Conservation (phyloP, 2,329 filamentous ascomycete species). For the Fusarium fracticaudum region DNA sequence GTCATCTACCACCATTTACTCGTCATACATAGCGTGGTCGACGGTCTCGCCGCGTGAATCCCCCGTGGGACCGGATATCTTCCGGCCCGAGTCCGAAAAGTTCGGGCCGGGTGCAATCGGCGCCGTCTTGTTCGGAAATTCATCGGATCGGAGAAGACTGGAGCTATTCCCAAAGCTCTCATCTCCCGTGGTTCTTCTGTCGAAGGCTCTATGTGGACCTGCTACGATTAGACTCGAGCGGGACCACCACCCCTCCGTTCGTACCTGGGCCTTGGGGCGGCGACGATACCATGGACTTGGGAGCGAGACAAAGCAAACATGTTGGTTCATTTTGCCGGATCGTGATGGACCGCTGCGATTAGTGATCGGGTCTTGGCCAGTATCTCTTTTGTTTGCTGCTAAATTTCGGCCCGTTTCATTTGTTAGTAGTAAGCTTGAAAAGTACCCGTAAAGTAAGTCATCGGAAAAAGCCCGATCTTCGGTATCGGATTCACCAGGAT, state of each 20-base stretch:
- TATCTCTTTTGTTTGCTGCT: conserved; percentile 16
- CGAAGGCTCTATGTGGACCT: conserved; percentile 4
- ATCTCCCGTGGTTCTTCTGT: not conserved
- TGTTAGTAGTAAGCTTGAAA: not conserved
- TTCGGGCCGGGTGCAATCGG: conserved; percentile 10
- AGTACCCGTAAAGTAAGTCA: not conserved
- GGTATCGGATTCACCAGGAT: not conserved
- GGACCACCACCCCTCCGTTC: conserved; percentile 9
- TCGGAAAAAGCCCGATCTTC: not conserved
- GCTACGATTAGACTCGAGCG: not conserved
- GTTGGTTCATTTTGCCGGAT: conserved; percentile 4
- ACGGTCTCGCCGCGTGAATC: conserved; percentile 2
- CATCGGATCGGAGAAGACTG: not conserved
- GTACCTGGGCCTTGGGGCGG: conserved; percentile 9
- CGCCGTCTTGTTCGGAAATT: not conserved
- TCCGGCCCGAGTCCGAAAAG: conserved; percentile 3
- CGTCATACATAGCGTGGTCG: not conserved
- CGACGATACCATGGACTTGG: conserved; percentile 18
- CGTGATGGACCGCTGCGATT: conserved; percentile 5
- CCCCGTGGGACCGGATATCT: conserved; percentile 1
- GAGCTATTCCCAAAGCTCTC: conserved; percentile 8
- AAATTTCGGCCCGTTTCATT: conserved; percentile 23
- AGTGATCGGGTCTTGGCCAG: not conserved
- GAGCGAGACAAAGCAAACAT: conserved; percentile 3
- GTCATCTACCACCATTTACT: not conserved